phyloP scores from a whole-genome alignment of 257 asterid species.

The Osmanthus fragrans region DNA sequence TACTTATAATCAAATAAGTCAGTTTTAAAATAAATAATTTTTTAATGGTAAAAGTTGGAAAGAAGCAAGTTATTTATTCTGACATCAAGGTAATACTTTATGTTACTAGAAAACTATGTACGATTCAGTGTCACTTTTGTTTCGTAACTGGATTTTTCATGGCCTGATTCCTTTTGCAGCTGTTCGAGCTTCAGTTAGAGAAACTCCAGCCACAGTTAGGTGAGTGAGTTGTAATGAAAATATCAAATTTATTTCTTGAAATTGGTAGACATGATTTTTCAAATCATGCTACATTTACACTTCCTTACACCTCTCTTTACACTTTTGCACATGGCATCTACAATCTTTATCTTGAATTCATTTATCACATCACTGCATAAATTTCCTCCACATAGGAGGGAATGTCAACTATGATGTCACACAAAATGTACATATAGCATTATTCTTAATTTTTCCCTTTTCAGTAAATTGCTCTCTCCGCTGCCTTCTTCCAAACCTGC shows the following conservation, averaged over 20 bases:
- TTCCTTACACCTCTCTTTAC: too few relatives aligned
- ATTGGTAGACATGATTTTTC: neutral
- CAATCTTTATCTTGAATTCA: too few relatives aligned
- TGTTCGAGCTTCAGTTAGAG: conserved; percentile 65
- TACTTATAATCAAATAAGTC: neutral
- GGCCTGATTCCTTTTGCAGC: conserved; percentile 40
- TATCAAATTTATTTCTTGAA: conserved; percentile 4
- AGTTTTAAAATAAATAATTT: too few relatives aligned
- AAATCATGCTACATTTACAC: too few relatives aligned
- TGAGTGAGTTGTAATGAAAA: conserved; percentile 27
- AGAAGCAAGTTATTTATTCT: neutral
- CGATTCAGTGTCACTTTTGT: neutral
- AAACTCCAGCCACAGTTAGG: conserved; percentile 61
- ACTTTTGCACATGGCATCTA: too few relatives aligned
- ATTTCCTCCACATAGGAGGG: too few relatives aligned
- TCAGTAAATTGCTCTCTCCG: conserved; percentile 57
- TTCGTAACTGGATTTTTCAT: neutral
- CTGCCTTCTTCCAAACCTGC: conserved; percentile 57
- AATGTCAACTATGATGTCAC: too few relatives aligned
- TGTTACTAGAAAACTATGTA: neutral
- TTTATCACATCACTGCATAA: too few relatives aligned
- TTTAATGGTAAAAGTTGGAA: neutral
- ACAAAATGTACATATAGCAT: too few relatives aligned
- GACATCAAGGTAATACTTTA: neutral
- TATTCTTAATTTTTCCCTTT: neutral